Evolutionary conservation across 768 basidiomycete genomes (phyloP), one percentile per base, ranked within the genome.

Genomic region (Pisolithus microcarpus): DNA sequence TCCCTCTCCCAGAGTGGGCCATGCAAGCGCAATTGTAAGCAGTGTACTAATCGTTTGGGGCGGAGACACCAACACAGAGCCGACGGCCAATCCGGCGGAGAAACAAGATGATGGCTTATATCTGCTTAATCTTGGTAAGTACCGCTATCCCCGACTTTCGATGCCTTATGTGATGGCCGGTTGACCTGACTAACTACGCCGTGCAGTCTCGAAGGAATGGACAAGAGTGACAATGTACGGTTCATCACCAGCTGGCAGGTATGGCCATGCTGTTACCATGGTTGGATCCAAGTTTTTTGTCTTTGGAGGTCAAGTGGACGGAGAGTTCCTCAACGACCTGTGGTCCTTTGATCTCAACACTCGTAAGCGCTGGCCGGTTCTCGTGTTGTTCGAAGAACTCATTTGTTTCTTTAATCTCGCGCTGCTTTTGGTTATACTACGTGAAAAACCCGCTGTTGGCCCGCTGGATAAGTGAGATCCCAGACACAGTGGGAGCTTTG

Each of bases 11-110:
- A 75, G 96, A 56, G 94, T 98, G n/a, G 95, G 96, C 0, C 96
- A 99, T 71, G 91, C 93, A 3, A 87, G 88, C 66, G 95, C 95
- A 6, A 81, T 97, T 46, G 92, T 98, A 51, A 91, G 92, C 66
- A 92, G 87, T 62, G 95, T 97, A 46, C 75, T 99, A 53, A 88
- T 98, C 53, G 86, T 97, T 4, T 99, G 96, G 96, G 96, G 96
- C 30, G 96, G 95, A 23, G 96, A 99, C 65, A 97, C 94, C 4
- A 94, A 91, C 70, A 81, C 84, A 13, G 84, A 85, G 59, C 72
- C 73, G 21, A 79, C 74, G 66, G 71, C 76, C 30, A 79, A 75
- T 57, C 74, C 74, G 8, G 71, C 74, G 9, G 91, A 92, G 53
- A 82, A 79, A 58, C 89, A 93, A 69, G 96, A 98, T 64, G 91